phyloP scores from a whole-genome alignment of 2,329 filamentous ascomycete genomes.

The Domatiomyces catenatus region DNA sequence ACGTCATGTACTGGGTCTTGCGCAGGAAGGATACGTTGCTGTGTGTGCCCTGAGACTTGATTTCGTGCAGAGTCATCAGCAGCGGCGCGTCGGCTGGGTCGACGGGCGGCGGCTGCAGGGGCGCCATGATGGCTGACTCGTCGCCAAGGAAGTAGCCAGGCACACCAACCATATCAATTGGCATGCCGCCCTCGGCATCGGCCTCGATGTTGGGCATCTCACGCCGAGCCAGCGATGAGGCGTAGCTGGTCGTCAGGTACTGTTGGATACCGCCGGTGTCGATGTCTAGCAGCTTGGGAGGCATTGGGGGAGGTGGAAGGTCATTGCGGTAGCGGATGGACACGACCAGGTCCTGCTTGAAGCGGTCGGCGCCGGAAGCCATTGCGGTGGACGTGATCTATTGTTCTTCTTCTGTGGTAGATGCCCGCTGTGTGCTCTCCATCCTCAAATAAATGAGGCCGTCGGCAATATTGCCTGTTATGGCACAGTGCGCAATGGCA shows the following conservation, averaged over 20 bases:
- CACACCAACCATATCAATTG: conserved; percentile 85
- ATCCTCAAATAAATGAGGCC: background rate
- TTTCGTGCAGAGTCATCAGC: conserved; percentile 63
- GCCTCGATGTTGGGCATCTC: conserved; percentile 93
- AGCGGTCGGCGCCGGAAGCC: conserved; percentile 18
- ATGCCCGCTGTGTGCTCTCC: background rate
- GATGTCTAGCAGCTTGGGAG: conserved; percentile 92
- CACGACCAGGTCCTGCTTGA: conserved; percentile 93
- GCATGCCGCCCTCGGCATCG: conserved; percentile 96
- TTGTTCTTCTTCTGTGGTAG: background rate
- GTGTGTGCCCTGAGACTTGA: conserved; percentile 67
- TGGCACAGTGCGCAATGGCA: background rate
- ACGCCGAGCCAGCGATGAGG: conserved; percentile 72
- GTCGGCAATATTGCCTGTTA: background rate
- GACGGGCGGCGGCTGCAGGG: conserved; percentile 52
- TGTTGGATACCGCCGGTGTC: conserved; percentile 82
- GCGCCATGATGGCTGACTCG: conserved; percentile 76
- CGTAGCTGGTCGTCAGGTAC: conserved; percentile 82
- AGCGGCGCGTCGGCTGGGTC: conserved; percentile 76
- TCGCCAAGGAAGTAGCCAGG: conserved; percentile 90
- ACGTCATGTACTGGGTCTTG: conserved; percentile 76
- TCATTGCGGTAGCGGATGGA: conserved; percentile 92
- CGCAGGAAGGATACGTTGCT: conserved; percentile 80
- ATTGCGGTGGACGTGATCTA: background rate
- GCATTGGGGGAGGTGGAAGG: conserved; percentile 81